phyloP scores from a whole-genome alignment of 2,329 filamentous ascomycete species.

The Pseudocercospora crystallina region DNA sequence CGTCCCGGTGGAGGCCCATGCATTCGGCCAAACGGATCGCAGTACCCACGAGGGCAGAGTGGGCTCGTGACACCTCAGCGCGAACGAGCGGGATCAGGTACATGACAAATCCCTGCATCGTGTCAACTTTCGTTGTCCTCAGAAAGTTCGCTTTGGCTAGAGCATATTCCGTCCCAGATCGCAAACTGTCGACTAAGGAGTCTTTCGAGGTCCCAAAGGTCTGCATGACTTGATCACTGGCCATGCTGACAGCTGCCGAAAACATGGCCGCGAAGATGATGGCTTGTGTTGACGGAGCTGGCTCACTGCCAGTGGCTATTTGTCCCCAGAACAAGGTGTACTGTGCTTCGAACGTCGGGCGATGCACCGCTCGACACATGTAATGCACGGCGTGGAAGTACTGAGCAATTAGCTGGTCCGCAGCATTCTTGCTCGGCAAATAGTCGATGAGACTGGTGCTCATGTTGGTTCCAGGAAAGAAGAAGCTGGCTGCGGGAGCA shows the following conservation, averaged over 20 bases:
- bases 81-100: constrained; percentile 74
- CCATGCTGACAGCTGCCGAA: constrained; percentile 66
- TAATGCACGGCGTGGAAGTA: constrained; percentile 70
- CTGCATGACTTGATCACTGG: constrained; percentile 51
- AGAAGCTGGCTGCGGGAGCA: constrained; percentile 65
- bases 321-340: constrained; percentile 67
- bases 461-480: constrained; percentile 57
- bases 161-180: constrained; percentile 65
- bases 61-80: constrained; percentile 69
- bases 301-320: constrained; percentile 60
- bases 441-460: constrained; percentile 57
- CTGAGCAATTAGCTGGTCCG: constrained; percentile 63
- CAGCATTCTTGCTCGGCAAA: constrained; percentile 58
- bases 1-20: constrained; percentile 74
- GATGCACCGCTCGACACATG: constrained; percentile 66
- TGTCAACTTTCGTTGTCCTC: constrained; percentile 70
- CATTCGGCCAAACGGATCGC: constrained; percentile 74
- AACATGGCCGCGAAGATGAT: constrained; percentile 70
- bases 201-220: constrained; percentile 59
- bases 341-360: constrained; percentile 63
- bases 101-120: constrained; percentile 73
- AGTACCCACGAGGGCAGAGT: constrained; percentile 70
- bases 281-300: constrained; percentile 64
- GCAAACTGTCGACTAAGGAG: constrained; percentile 61
- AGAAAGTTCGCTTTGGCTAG: constrained; percentile 70